Conservation (phyloP, 2,329 filamentous ascomycete species). For the Aspergillus pseudonomiae region DNA sequence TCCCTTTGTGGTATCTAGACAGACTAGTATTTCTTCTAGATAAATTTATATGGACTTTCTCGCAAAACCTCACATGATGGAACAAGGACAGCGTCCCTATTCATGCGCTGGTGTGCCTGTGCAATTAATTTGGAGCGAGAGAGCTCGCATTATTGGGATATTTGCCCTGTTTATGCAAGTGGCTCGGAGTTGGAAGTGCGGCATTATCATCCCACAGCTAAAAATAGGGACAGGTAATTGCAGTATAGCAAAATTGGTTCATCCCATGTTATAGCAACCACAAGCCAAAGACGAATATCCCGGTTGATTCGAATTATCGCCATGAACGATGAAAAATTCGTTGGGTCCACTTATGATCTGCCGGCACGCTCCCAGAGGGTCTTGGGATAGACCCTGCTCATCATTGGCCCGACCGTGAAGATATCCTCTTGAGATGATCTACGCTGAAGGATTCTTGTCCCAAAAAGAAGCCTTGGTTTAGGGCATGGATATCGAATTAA, state of each 20-base stretch:
- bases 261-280: background rate
- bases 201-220: background rate
- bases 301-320: background rate
- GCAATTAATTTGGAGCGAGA: no score
- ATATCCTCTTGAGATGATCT: background rate
- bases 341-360: constrained; percentile 1
- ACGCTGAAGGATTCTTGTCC: background rate
- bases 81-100: no score
- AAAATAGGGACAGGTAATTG: background rate
- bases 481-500: background rate
- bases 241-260: background rate
- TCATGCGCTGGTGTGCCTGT: no score
- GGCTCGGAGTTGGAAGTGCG: no score
- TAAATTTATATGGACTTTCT: no score
- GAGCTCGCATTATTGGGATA: no score
- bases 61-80: no score
- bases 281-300: background rate
- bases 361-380: background rate
- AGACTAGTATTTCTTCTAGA: no score
- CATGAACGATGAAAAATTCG: background rate
- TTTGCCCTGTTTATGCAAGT: no score
- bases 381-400: background rate
- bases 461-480: background rate
- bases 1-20: no score
- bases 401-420: background rate